phyloP scores from a whole-genome alignment of 208 protist species.

The Crithidia bombi region DNA sequence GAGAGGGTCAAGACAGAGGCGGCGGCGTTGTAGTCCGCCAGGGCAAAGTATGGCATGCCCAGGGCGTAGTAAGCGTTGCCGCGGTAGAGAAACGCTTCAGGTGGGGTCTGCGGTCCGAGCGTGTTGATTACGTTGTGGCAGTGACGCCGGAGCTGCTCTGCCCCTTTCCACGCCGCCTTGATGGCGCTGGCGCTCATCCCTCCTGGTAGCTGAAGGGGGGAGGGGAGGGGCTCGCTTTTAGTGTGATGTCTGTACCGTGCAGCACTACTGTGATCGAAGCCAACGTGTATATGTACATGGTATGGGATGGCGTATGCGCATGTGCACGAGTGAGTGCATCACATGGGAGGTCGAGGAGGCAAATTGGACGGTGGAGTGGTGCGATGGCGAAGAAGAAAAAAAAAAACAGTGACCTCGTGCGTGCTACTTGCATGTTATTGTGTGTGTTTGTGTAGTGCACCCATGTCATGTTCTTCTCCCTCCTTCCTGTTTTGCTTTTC shows the following conservation, averaged over 20 bases:
- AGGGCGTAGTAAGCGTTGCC: slow-evolving; percentile 89
- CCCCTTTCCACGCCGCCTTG: slow-evolving; percentile 40
- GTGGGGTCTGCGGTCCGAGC: slow-evolving; percentile 70
- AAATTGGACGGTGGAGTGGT: background rate
- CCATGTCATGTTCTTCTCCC: no score
- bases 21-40: slow-evolving; percentile 87
- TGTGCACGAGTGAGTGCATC: no score
- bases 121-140: slow-evolving; percentile 84
- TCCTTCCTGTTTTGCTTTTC: no score
- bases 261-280: no score
- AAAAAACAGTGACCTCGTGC: background rate
- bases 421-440: background rate
- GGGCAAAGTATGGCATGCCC: slow-evolving; percentile 80
- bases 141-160: slow-evolving; percentile 66
- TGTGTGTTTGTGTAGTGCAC: background rate
- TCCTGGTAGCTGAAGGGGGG: background rate
- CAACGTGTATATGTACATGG: background rate
- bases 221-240: no score
- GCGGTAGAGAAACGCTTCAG: slow-evolving; percentile 85
- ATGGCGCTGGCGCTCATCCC: slow-evolving; percentile 12
- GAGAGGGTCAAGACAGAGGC: slow-evolving; percentile 62
- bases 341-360: no score
- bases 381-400: background rate
- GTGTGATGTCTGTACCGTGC: no score
- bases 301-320: no score